phyloP scores from a whole-genome alignment of 495 filamentous ascomycete species.

The Penicillium cataractarum region DNA sequence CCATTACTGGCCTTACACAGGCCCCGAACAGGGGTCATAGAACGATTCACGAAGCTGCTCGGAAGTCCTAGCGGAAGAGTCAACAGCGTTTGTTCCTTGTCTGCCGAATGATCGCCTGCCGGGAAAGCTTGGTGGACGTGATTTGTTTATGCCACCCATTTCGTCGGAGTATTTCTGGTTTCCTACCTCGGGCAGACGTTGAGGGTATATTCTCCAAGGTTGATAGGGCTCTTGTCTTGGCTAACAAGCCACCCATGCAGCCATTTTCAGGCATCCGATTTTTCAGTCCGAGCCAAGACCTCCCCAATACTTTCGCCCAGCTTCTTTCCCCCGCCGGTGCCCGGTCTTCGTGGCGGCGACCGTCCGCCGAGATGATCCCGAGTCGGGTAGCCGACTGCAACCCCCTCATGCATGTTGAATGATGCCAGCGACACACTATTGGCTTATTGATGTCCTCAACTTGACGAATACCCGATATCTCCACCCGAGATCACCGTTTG shows the following conservation, averaged over 20 bases:
- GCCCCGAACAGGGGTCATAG: neutral
- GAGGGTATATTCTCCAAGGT: neutral
- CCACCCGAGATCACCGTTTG: slow-evolving; percentile 4
- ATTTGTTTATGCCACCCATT: slow-evolving; percentile 11
- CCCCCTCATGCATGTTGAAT: slow-evolving; percentile 7
- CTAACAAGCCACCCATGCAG: neutral
- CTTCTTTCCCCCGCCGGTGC: neutral
- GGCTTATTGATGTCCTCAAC: slow-evolving; percentile 2
- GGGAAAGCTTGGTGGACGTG: neutral
- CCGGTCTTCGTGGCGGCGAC: slow-evolving; percentile 8
- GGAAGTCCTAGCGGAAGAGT: slow-evolving; percentile 9
- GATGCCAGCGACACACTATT: slow-evolving; percentile 7
- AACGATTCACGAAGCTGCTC: neutral
- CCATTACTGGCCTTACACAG: too few species aligned
- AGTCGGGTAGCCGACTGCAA: slow-evolving; percentile 29
- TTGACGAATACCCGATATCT: neutral
- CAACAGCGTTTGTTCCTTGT: slow-evolving; percentile 17
- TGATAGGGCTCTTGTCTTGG: neutral
- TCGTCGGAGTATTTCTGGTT: neutral
- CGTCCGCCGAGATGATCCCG: slow-evolving; percentile 19
- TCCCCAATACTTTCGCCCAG: neutral
- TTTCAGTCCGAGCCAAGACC: slow-evolving; percentile 8
- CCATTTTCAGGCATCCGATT: neutral
- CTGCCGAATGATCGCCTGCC: neutral
- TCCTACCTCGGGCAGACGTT: neutral